Conservation (phyloP, 2,329 filamentous ascomycete genomes). For the Chrysosporium keratinophilum region DNA sequence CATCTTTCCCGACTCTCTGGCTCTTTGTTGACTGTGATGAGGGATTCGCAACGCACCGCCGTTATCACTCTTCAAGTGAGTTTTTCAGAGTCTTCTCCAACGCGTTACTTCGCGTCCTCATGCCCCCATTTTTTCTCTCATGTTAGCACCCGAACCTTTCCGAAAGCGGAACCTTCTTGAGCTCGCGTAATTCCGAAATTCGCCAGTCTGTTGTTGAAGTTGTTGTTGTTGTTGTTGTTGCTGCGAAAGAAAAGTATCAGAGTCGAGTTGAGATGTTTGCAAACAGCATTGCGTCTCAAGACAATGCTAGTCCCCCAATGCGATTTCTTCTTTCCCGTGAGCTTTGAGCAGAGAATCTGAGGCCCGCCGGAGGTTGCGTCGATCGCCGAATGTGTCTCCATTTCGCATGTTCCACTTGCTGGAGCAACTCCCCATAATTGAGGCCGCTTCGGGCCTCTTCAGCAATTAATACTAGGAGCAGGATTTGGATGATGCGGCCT, state of each 20-base stretch:
- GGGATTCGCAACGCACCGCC: not conserved
- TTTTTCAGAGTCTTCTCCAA: not conserved
- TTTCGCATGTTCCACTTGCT: not conserved
- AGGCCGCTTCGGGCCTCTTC: no score
- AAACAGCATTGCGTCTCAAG: no score
- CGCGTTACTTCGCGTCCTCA: not conserved
- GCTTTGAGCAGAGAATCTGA: not conserved
- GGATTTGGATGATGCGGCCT: not conserved
- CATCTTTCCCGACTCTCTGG: not conserved
- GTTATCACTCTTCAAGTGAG: not conserved
- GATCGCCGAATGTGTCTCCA: conserved; percentile 7
- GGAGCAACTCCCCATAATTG: no score
- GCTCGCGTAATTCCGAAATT: not conserved
- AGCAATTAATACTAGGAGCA: not conserved
- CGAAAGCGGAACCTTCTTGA: conserved; percentile 4
- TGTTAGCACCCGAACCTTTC: not conserved
- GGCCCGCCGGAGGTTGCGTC: not conserved
- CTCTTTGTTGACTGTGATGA: not conserved
- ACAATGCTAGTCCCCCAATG: no score
- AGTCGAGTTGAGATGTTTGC: not conserved
- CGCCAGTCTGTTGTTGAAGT: no score
- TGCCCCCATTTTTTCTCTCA: conserved; percentile 5
- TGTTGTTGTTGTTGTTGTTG: no score
- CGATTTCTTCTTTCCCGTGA: not conserved
- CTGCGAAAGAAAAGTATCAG: no score